phyloP scores from a whole-genome alignment of 116 monocot species.

The Trichopus zeylanicus region DNA sequence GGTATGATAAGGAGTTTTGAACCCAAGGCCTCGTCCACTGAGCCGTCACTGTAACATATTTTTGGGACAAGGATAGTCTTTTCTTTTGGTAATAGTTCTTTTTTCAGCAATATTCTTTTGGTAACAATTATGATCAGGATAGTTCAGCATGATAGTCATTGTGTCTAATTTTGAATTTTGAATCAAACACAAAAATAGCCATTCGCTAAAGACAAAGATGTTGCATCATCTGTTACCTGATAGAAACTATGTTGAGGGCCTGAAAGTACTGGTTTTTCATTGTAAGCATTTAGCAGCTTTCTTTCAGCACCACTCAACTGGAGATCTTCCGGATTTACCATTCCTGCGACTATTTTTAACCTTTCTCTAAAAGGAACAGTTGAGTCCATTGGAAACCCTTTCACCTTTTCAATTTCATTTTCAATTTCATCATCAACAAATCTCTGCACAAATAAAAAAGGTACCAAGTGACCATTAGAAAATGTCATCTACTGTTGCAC shows the following conservation, averaged over 20 bases:
- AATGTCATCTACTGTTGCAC: too few relatives aligned
- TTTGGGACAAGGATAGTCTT: too few relatives aligned
- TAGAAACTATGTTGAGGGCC: constrained; percentile 92
- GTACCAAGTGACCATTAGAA: too few relatives aligned
- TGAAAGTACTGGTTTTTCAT: constrained; percentile 95
- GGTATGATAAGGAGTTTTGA: too few relatives aligned
- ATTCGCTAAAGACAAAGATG: neutral
- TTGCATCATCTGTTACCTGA: constrained; percentile 43
- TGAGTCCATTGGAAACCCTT: constrained; percentile 75
- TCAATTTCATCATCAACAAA: constrained; percentile 84
- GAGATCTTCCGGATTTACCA: constrained; percentile 84
- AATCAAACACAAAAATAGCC: too few relatives aligned
- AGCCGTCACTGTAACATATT: too few relatives aligned
- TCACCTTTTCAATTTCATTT: constrained; percentile 77
- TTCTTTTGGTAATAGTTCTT: too few relatives aligned
- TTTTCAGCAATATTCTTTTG: too few relatives aligned
- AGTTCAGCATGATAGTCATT: too few relatives aligned
- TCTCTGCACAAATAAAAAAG: constrained; percentile 40
- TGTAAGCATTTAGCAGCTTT: constrained; percentile 81
- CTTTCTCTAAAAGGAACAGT: constrained; percentile 67
- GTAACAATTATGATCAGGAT: too few relatives aligned
- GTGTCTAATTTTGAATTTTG: too few relatives aligned
- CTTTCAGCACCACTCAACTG: constrained; percentile 66
- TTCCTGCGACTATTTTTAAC: constrained; percentile 72
- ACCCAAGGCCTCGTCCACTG: too few relatives aligned